phyloP scores from a whole-genome alignment of 1,139 yeast species.

The Kodamaea derodonti region DNA sequence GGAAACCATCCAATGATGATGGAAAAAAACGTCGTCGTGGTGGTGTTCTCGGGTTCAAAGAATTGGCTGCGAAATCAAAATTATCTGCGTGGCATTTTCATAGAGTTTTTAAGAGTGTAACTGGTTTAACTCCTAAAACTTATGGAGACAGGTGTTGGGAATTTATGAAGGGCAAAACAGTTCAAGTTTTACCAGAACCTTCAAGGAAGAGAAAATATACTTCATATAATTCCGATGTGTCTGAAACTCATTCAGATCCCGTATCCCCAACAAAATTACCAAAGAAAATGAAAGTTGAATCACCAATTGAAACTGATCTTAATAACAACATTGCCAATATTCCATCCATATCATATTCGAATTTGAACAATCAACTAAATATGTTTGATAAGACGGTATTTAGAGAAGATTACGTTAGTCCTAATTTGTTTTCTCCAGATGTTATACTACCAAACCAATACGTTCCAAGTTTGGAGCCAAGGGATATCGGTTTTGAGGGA shows the following conservation, averaged over 20 bases:
- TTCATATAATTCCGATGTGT: not conserved
- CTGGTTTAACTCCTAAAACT: slow-evolving; percentile 83
- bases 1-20: slow-evolving; percentile 13
- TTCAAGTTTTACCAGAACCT: slow-evolving; percentile 2
- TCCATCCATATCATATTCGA: not conserved
- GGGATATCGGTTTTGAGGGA: not conserved
- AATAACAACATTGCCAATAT: no score
- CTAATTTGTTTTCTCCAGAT: not conserved
- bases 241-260: not conserved
- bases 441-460: not conserved
- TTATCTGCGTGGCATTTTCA: slow-evolving; percentile 94
- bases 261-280: not conserved
- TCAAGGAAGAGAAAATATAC: slow-evolving; percentile 2
- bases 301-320: slow-evolving; percentile 3
- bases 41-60: slow-evolving; percentile 85
- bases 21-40: slow-evolving; percentile 70
- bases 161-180: slow-evolving; percentile 32
- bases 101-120: slow-evolving; percentile 79
- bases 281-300: slow-evolving; percentile 15
- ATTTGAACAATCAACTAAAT: slow-evolving; percentile 1
- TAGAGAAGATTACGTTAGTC: not conserved
- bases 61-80: slow-evolving; percentile 79
- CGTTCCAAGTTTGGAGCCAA: not conserved
- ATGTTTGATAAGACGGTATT: slow-evolving; percentile 1
- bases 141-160: slow-evolving; percentile 88